Evolutionary conservation across 441 rosid genomes (phyloP).

Genomic region (Melastoma candidum): DNA sequence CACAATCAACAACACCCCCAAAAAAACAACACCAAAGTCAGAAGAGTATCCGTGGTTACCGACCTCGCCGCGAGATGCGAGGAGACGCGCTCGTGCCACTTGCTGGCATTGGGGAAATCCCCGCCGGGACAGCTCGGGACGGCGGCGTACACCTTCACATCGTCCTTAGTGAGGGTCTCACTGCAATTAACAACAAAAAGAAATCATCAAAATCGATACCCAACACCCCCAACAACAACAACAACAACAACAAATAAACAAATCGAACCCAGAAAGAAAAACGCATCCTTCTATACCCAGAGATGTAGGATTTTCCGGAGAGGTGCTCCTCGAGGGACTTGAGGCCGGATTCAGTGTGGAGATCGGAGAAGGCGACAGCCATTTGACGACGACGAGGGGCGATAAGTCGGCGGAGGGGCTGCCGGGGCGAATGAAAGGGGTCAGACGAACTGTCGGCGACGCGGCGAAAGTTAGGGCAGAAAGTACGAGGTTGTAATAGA

Average conservation of each 20-base stretch:
- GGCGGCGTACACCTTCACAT: slow-evolving; percentile 76
- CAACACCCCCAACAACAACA: background rate
- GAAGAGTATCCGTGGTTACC: slow-evolving; percentile 6
- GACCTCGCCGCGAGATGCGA: slow-evolving; percentile 62
- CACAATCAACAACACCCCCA: background rate
- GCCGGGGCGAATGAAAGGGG: background rate
- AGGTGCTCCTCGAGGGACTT: slow-evolving; percentile 48
- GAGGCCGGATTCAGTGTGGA: slow-evolving; percentile 48
- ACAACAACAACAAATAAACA: too few relatives aligned
- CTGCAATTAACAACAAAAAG: slow-evolving; percentile 18
- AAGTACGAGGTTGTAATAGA: too few relatives aligned
- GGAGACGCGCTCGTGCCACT: slow-evolving; percentile 62
- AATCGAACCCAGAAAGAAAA: background rate
- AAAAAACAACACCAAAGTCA: background rate
- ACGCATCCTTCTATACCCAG: slow-evolving; percentile 28
- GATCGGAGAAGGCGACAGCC: slow-evolving; percentile 57
- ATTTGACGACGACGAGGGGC: slow-evolving; percentile 16
- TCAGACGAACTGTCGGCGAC: too few relatives aligned
- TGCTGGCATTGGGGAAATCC: slow-evolving; percentile 61
- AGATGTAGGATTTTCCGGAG: slow-evolving; percentile 43
- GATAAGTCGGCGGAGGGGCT: background rate
- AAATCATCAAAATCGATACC: background rate
- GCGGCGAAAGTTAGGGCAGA: too few relatives aligned
- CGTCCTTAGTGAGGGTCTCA: slow-evolving; percentile 47
- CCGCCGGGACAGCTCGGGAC: slow-evolving; percentile 47